Conservation (phyloP, 768 basidiomycete species). For the Suillus alpinus region DNA sequence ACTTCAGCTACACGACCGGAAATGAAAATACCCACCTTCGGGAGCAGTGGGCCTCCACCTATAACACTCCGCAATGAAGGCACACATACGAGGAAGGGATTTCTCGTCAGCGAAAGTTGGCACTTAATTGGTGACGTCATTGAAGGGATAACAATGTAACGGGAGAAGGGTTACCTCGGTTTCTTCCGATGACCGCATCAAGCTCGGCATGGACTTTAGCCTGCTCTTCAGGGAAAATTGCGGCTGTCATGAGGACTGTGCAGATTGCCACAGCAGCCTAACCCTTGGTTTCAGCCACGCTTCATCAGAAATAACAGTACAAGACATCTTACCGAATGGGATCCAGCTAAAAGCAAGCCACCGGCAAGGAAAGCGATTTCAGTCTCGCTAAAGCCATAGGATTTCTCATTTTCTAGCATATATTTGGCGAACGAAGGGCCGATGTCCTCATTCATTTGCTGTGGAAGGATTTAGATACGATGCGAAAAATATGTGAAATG, state of each 20-base stretch:
- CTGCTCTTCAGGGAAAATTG: slow-evolving; percentile 47
- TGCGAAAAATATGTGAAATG: neutral
- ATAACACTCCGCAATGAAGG: slow-evolving; percentile 34
- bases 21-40: slow-evolving; percentile 13
- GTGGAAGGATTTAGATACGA: neutral
- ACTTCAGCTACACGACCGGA: neutral
- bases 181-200: slow-evolving; percentile 44
- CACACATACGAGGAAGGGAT: slow-evolving; percentile 28
- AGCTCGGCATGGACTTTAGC: slow-evolving; percentile 50
- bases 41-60: slow-evolving; percentile 32
- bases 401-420: slow-evolving; percentile 46
- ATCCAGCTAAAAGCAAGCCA: slow-evolving; percentile 55
- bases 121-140: slow-evolving; percentile 15
- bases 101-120: slow-evolving; percentile 34
- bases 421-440: slow-evolving; percentile 51
- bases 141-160: neutral
- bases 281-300: neutral
- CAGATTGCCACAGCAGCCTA: slow-evolving; percentile 50
- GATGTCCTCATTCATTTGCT: slow-evolving; percentile 13
- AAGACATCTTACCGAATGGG: slow-evolving; percentile 40
- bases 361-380: slow-evolving; percentile 59
- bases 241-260: slow-evolving; percentile 46
- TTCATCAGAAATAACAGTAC: neutral
- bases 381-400: slow-evolving; percentile 46
- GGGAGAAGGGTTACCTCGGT: slow-evolving; percentile 1